A percentile compares a stretch with the other conserved stretches of the same genome.
Evolutionary conservation across 306 rosid species (phyloP).

Genomic region (Sesbania bispinosa): DNA sequence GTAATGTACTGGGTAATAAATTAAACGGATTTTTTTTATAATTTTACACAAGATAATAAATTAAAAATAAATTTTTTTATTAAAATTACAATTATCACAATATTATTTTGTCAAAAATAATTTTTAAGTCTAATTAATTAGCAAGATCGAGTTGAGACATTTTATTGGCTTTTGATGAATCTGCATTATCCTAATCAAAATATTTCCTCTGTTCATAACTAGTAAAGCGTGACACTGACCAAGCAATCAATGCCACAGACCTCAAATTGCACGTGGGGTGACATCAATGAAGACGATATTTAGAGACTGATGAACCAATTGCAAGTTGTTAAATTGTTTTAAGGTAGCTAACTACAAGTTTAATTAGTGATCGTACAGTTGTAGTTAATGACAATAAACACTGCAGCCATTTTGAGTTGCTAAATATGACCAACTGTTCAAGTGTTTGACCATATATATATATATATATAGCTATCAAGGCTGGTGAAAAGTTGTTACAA

Average conservation of each 20-base stretch:
- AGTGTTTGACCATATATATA: slow-evolving; percentile 14
- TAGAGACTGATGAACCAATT: slow-evolving; percentile 3
- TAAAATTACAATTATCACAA: too few species aligned
- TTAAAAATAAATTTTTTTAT: too few species aligned
- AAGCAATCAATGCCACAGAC: background rate
- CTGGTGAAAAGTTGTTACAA: slow-evolving; percentile 24
- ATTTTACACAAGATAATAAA: too few species aligned
- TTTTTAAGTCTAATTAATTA: too few species aligned
- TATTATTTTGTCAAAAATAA: too few species aligned
- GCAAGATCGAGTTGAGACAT: too few species aligned
- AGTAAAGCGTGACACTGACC: background rate
- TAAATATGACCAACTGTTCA: slow-evolving; percentile 18
- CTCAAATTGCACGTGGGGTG: slow-evolving; percentile 17
- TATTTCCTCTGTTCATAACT: too few species aligned
- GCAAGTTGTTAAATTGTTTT: background rate
- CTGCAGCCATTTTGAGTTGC: background rate
- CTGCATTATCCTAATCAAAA: too few species aligned
- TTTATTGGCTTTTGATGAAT: too few species aligned
- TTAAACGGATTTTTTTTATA: too few species aligned
- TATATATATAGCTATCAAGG: slow-evolving; percentile 11
- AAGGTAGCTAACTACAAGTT: slow-evolving; percentile 17
- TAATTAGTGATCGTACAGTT: background rate
- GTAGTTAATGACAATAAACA: background rate
- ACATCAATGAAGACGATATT: background rate
- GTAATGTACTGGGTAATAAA: too few species aligned